Conservation (phyloP, 2,329 filamentous ascomycete genomes). For the Diaporthe citrichinensis region DNA sequence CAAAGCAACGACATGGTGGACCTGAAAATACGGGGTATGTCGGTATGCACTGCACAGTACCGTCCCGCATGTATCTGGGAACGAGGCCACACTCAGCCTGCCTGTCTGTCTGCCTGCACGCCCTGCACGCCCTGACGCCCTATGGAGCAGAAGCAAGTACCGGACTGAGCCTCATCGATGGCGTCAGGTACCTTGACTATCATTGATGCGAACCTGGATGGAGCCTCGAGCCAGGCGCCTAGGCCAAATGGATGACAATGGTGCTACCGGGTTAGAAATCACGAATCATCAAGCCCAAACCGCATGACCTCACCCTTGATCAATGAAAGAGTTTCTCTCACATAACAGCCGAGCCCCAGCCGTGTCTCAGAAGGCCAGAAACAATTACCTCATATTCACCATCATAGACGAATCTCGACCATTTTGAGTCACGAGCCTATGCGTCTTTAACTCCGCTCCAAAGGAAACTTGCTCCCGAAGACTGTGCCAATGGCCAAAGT, state of each 20-base stretch:
- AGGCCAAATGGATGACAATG: conserved; percentile 25
- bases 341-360: conserved; percentile 31
- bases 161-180: conserved; percentile 29
- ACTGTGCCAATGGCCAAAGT: conserved; percentile 15
- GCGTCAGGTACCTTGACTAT: conserved; percentile 31
- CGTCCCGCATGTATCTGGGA: conserved; percentile 18
- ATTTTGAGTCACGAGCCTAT: conserved; percentile 10
- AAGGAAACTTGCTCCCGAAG: background rate
- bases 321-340: conserved; percentile 35
- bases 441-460: conserved; percentile 11
- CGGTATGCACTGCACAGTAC: background rate
- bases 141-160: conserved; percentile 30
- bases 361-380: conserved; percentile 11
- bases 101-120: background rate
- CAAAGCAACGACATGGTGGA: conserved; percentile 7
- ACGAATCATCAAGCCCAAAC: conserved; percentile 32
- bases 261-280: conserved; percentile 35
- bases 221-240: conserved; percentile 27
- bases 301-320: conserved; percentile 13
- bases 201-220: conserved; percentile 24
- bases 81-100: background rate
- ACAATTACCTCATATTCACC: conserved; percentile 41
- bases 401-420: conserved; percentile 34
- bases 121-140: background rate
- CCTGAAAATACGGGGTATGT: background rate